phyloP scores from a whole-genome alignment of 352 stramenopile species.

The Globisporangium parvum region DNA sequence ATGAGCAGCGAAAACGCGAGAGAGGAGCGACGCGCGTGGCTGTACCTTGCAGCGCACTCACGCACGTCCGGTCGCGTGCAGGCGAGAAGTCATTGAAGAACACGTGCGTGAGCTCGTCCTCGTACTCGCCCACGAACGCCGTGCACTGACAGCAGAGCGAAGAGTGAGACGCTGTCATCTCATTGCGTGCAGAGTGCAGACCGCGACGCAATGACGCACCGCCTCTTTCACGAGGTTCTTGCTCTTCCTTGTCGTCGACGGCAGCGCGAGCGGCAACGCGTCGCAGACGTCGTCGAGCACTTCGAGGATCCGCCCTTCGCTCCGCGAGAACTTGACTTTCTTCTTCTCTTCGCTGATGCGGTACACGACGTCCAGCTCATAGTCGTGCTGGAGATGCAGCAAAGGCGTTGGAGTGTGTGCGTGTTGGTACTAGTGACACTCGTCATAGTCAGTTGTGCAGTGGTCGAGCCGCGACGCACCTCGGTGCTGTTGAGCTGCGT shows the following conservation, averaged over 20 bases:
- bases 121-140: conserved; percentile 73
- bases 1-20: background rate
- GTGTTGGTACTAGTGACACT: too few relatives aligned
- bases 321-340: conserved; percentile 77
- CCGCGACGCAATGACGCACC: conserved; percentile 32
- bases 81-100: conserved; percentile 81
- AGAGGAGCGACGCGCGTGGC: too few relatives aligned
- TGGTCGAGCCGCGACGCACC: conserved; percentile 15
- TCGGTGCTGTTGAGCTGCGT: conserved; percentile 70
- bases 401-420: background rate
- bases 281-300: conserved; percentile 75
- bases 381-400: conserved; percentile 37
- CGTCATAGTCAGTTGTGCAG: background rate
- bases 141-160: conserved; percentile 49
- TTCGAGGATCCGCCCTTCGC: conserved; percentile 77
- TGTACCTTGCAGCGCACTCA: conserved; percentile 38
- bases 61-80: conserved; percentile 56
- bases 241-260: conserved; percentile 32
- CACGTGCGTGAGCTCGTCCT: conserved; percentile 65
- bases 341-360: conserved; percentile 87
- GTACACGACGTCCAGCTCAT: conserved; percentile 82
- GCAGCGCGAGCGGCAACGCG: conserved; percentile 33
- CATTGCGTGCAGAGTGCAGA: too few relatives aligned
- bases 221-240: conserved; percentile 55
- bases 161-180: background rate